Percentiles rank a stretch among this genome's conserved stretches.
Evolutionary conservation across 2,329 filamentous ascomycete species (phyloP).

Genomic region (Leptographium wingfieldii): DNA sequence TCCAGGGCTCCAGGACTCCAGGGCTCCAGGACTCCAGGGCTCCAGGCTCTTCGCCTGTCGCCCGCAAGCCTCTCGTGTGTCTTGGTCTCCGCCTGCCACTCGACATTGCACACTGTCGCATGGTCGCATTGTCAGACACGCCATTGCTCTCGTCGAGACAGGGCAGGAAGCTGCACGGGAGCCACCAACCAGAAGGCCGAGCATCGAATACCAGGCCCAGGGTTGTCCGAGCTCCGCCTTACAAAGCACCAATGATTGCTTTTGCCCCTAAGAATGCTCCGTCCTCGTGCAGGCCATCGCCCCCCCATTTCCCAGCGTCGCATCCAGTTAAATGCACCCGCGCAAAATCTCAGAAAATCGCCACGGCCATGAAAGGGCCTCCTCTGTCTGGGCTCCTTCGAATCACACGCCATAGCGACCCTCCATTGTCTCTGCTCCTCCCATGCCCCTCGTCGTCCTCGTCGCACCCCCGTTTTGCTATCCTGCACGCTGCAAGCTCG

Average conservation of each 20-base stretch:
- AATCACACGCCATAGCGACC: slow-evolving; percentile 3
- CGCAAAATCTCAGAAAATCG: not conserved
- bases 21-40: not conserved
- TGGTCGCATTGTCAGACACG: not conserved
- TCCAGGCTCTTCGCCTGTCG: too few species aligned
- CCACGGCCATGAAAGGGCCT: not conserved
- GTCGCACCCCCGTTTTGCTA: not conserved
- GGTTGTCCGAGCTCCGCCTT: not conserved
- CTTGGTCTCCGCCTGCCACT: not conserved
- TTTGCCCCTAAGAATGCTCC: not conserved
- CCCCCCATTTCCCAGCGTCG: not conserved
- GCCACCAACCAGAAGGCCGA: not conserved
- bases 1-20: not conserved
- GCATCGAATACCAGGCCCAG: not conserved
- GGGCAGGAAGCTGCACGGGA: not conserved
- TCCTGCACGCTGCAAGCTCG: not conserved
- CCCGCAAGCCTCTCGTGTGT: too few species aligned
- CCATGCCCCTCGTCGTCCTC: not conserved
- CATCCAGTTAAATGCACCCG: not conserved
- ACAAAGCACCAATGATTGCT: not conserved
- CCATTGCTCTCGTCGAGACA: not conserved
- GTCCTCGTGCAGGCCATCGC: not conserved
- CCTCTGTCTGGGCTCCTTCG: not conserved
- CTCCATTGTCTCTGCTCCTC: not conserved
- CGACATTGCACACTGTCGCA: not conserved